These are phyloP conservation scores for Vaccinium darrowii DNA, from an alignment of 148 eudicot genomes.

Conservation along the genomic window DNA sequence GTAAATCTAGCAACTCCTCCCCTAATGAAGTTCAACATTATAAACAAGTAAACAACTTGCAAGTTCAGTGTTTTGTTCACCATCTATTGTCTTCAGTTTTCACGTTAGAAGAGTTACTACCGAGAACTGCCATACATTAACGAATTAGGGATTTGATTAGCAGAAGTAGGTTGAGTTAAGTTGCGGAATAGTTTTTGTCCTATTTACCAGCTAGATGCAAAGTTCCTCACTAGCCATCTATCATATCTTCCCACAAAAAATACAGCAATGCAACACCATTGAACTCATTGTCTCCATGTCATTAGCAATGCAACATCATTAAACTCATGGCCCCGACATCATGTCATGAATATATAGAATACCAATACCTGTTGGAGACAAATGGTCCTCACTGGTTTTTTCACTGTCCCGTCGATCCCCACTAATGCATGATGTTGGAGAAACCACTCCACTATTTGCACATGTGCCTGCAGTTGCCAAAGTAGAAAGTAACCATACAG, in stretches of 20 bases:
- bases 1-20: not conserved
- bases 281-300: not conserved
- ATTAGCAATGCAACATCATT: not conserved
- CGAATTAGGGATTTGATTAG: not conserved
- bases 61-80: not conserved
- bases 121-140: not conserved
- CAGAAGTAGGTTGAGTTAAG: not conserved
- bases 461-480: conserved; percentile 18
- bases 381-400: conserved; percentile 7
- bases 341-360: not conserved
- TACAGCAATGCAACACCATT: not conserved
- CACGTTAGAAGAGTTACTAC: not conserved
- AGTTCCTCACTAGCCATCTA: not conserved
- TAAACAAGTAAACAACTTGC: not conserved
- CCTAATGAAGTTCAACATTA: not conserved
- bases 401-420: conserved; percentile 12
- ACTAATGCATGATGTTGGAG: conserved; percentile 12
- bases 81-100: not conserved
- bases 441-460: conserved; percentile 1
- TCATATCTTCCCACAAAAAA: not conserved
- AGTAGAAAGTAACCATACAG: conserved; percentile 4
- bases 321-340: not conserved
- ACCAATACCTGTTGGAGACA: conserved; percentile 24
- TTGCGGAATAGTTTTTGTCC: not conserved
- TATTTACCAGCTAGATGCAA: not conserved